Percentiles rank a stretch among this genome's conserved stretches.
These are phyloP conservation scores for Suillus ampliporus DNA, from an alignment of 768 basidiomycete genomes.

Conservation along the genomic window DNA sequence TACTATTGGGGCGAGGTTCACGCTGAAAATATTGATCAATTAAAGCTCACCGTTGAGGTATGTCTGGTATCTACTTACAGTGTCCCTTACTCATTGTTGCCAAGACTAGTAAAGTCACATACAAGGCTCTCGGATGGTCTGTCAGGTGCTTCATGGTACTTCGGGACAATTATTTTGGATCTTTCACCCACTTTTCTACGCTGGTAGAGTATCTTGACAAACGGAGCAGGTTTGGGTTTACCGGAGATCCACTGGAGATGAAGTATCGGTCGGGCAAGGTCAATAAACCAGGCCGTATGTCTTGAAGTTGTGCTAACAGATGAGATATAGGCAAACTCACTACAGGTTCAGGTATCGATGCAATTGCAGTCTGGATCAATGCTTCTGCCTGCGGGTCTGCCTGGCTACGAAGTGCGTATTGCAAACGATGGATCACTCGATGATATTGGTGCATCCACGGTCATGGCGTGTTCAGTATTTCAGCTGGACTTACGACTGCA, in stretches of 20 bases:
- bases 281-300: conserved; percentile 19
- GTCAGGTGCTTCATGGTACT: conserved; percentile 88
- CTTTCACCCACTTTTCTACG: conserved; percentile 92
- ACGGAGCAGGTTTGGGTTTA: conserved; percentile 56
- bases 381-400: conserved; percentile 68
- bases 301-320: conserved; percentile 12
- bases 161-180: conserved; percentile 93
- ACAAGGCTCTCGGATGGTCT: conserved; percentile 85
- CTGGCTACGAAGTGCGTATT: conserved; percentile 56
- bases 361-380: conserved; percentile 57
- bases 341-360: conserved; percentile 75
- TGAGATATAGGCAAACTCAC: conserved; percentile 70
- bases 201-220: conserved; percentile 84
- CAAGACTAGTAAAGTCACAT: conserved; percentile 59
- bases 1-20: conserved; percentile 71
- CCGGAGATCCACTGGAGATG: conserved; percentile 81
- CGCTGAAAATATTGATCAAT: conserved; percentile 77
- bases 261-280: conserved; percentile 86
- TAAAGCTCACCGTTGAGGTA: conserved; percentile 72
- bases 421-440: conserved; percentile 29
- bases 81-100: conserved; percentile 8
- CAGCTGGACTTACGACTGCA: conserved; percentile 81
- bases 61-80: neutral
- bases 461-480: conserved; percentile 66
- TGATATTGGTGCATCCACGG: conserved; percentile 58